Base-by-base conservation (phyloP, 2,329 filamentous ascomycete genomes). In the Fusarium devonianum region DNA sequence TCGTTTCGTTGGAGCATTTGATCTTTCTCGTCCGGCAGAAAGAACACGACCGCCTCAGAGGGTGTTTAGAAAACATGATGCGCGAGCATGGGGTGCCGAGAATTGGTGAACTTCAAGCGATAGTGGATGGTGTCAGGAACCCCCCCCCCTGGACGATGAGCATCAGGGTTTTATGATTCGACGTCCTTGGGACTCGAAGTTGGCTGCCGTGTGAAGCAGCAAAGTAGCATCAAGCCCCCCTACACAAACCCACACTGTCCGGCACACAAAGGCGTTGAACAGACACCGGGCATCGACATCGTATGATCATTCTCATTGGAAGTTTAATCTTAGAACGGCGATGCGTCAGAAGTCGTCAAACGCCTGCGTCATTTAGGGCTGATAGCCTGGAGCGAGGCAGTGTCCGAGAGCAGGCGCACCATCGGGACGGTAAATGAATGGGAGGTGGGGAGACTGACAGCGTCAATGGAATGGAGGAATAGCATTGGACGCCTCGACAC, bases 21-120 rank as follows among this genome's bases (percentile, higher is more conserved):
- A 72, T 72, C 58, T 72, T 72, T 12, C 70, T 63, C 18, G 70
- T 69, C n/a, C 70, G 66, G 55, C 70, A 72, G 41, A 72, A 72
- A 42, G 67, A 65, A 55, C 70, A 72, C 2, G 69, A 72, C 18
- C 68, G 63, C 36, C 69, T 67, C 14, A 71, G 46, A 2, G 69
- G 67, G 26, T 71, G 67, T 44, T 69, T 69, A 11, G 67, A 60
- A 23, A 62, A 46, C 67, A 69, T 69, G 30, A 37, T 62, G 47
- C 46, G 28, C 39, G 25, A 47, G 32, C 51, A 59, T 59, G 19
- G 32, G 19, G 38, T 21, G 28, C n/a, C n/a, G 40, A 32, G 25
- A 37, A 21, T 16, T 37, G 34, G 26, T 26, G 28, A 33, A 44
- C 23, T 21, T 41, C 10, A 14, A 28, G 29, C 40, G 37, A n/a